Evolutionary conservation across 2,329 filamentous ascomycete genomes (phyloP), one percentile per base, ranked within the genome.

Genomic region (Diplodia scrobiculata): DNA sequence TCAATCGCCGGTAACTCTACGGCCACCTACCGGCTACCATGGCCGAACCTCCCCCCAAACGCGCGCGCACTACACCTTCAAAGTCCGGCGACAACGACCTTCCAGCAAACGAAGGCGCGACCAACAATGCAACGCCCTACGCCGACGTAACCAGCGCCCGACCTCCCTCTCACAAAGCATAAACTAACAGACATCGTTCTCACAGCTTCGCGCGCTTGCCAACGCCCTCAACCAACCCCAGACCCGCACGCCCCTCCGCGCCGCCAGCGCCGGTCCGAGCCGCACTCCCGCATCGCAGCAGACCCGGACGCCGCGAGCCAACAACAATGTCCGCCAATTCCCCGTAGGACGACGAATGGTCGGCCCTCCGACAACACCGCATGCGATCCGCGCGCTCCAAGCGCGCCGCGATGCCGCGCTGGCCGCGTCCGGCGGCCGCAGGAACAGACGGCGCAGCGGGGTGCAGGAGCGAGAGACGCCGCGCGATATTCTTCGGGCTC

Each of bases 301-400:
- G 52, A 59, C 68, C 21, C 70, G 73, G 55, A 78, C 77, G 59
- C 77, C 77, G 25, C 72, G 74, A 63, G 71, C 73, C 19, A 73
- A 72, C 17, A 73, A 73, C 17, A 73, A 73, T 14, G 71, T 51
- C 72, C 76, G 13, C 73, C 75, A 45, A 69, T 76, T 29, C 72
- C 76, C 17, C 72, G 77, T 64, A 71, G 76, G 54, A 19, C 45
- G 53, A 2, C 48, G 65, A 17, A 1, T 36, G 2, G 36, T 62
- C 53, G 74, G 70, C 19, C 80, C 79, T 17, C 84, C 84, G 9
- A 81, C 83, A 5, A 86, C 84, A 17, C 84, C 84, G 0, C 82
- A 85, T 77, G 83, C 82, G 29, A 79, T 85, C 66, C 79, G 82
- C 50, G 84, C 84, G 10, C 76, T 84, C 32, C 81, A 84, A 73